phyloP scores from a whole-genome alignment of 306 rosid genomes.

The Ormosia emarginata region DNA sequence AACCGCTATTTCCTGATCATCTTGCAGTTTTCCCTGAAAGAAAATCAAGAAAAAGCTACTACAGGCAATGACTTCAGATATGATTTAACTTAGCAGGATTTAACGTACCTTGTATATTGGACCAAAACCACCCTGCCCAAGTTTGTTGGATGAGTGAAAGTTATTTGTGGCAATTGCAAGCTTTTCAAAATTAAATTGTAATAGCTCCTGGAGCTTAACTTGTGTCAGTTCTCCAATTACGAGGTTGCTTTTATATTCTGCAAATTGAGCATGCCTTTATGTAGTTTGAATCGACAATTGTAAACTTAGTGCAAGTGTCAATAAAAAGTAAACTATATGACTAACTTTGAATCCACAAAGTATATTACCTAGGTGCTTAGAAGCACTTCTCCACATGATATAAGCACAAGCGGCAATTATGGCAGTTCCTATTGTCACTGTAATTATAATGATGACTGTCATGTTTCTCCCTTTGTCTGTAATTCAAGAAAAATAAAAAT shows the following conservation, averaged over 20 bases:
- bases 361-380: neutral
- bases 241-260: neutral
- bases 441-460: neutral
- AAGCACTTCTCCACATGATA: slow-evolving; percentile 14
- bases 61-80: neutral
- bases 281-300: neutral
- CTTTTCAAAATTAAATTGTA: neutral
- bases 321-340: neutral
- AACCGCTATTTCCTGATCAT: slow-evolving; percentile 32
- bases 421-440: neutral
- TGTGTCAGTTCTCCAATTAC: slow-evolving; percentile 7
- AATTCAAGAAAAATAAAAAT: neutral
- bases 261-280: neutral
- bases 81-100: neutral
- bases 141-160: slow-evolving; percentile 27
- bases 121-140: slow-evolving; percentile 39
- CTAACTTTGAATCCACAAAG: neutral
- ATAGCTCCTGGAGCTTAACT: slow-evolving; percentile 1
- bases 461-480: neutral
- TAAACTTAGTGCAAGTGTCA: neutral
- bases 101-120: slow-evolving; percentile 20
- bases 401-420: neutral
- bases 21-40: slow-evolving; percentile 15
- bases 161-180: slow-evolving; percentile 37
- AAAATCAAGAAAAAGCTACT: neutral